Evolutionary conservation across 2,329 filamentous ascomycete species (phyloP).

Genomic region (Mariannaea elegans): DNA sequence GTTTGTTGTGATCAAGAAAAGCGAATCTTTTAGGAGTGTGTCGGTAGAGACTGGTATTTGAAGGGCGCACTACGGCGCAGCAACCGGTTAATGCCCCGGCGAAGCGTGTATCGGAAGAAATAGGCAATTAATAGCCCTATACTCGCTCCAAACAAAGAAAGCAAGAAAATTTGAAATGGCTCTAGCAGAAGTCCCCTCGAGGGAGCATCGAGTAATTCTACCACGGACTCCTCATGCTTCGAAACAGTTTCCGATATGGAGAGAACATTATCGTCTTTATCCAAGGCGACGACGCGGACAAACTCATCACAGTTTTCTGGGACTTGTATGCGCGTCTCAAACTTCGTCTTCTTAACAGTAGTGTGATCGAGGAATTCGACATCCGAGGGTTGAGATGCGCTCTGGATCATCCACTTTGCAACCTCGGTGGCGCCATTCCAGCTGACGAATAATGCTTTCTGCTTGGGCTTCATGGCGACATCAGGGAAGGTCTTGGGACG

Average conservation of each 20-base stretch:
- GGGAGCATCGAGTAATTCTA: conserved; percentile 23
- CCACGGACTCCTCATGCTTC: conserved; percentile 15
- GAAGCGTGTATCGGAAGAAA: conserved; percentile 24
- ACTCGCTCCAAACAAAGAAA: conserved; percentile 10
- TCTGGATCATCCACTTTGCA: conserved; percentile 50
- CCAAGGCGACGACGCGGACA: conserved; percentile 32
- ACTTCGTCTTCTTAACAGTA: conserved; percentile 24
- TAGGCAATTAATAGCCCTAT: conserved; percentile 9
- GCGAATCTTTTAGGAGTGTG: background rate
- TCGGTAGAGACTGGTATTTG: conserved; percentile 27
- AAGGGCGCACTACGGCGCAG: conserved; percentile 21
- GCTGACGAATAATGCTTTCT: conserved; percentile 54
- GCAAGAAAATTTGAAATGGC: conserved; percentile 21
- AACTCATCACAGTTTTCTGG: conserved; percentile 27
- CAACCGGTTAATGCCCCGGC: conserved; percentile 25
- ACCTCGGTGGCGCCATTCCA: conserved; percentile 64
- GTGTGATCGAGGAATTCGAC: conserved; percentile 24
- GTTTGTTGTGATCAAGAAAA: background rate
- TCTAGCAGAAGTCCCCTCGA: conserved; percentile 20
- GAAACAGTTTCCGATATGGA: conserved; percentile 27
- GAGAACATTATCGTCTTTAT: conserved; percentile 40
- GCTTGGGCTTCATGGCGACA: conserved; percentile 34
- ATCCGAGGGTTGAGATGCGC: conserved; percentile 16
- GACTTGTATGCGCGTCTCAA: conserved; percentile 33
- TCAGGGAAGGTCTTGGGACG: conserved; percentile 45